Evolutionary conservation across 78 protist species (phyloP).

Genomic region (Neovahlkampfia damariscottae): DNA sequence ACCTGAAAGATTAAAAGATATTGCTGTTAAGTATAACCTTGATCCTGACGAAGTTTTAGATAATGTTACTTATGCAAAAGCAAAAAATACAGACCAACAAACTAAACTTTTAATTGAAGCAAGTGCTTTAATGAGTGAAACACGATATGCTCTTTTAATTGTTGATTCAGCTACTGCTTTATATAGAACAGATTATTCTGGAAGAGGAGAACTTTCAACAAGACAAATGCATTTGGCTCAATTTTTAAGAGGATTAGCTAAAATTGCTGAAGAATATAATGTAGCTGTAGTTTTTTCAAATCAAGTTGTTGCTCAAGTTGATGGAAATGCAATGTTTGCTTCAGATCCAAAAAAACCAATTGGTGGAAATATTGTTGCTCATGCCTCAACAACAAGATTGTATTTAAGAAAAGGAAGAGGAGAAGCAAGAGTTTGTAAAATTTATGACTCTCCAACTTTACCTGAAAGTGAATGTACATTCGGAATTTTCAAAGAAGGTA

Average conservation of each 20-base stretch:
- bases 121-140: slow-evolving; percentile 95
- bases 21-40: slow-evolving; percentile 70
- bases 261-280: slow-evolving; percentile 94
- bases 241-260: slow-evolving; percentile 78
- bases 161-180: slow-evolving; percentile 95
- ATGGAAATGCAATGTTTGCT: slow-evolving; percentile 40
- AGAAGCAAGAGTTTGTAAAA: slow-evolving; percentile 88
- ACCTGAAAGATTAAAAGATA: slow-evolving; percentile 86
- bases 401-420: slow-evolving; percentile 93
- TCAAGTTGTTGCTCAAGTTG: slow-evolving; percentile 95
- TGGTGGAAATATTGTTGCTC: slow-evolving; percentile 99
- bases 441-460: slow-evolving; percentile 93
- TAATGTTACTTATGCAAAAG: slow-evolving; percentile 95
- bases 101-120: slow-evolving; percentile 75
- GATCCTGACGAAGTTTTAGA: slow-evolving; percentile 85
- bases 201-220: slow-evolving; percentile 94
- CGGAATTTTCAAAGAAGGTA: slow-evolving; percentile 49
- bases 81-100: slow-evolving; percentile 97
- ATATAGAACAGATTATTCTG: slow-evolving; percentile 93
- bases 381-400: slow-evolving; percentile 93
- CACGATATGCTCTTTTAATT: slow-evolving; percentile 75
- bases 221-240: slow-evolving; percentile 93
- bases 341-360: slow-evolving; percentile 83
- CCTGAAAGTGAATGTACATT: slow-evolving; percentile 76
- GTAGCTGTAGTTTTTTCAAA: slow-evolving; percentile 97